phyloP scores from a whole-genome alignment of 176 grass and related monocot genomes.

The Canna indica region DNA sequence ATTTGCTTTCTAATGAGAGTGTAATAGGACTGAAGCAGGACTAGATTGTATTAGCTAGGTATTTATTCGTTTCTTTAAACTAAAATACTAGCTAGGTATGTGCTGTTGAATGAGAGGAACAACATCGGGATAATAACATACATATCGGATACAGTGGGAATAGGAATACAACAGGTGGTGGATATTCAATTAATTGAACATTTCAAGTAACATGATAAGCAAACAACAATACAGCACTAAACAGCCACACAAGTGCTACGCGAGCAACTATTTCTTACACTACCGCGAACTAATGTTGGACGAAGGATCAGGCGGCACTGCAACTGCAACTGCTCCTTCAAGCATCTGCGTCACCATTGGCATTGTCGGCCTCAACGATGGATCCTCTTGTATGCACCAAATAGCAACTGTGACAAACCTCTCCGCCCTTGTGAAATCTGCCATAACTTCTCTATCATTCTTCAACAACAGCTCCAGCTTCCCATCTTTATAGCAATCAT shows the following conservation, averaged over 20 bases:
- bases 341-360: conserved; percentile 30
- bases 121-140: no score
- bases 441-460: conserved; percentile 19
- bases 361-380: conserved; percentile 34
- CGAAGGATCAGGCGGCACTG: conserved; percentile 28
- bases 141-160: no score
- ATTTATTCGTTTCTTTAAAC: no score
- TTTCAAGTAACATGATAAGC: no score
- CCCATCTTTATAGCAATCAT: conserved; percentile 6
- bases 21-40: no score
- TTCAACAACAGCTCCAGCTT: conserved; percentile 4
- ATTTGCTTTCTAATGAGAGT: no score
- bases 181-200: no score
- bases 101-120: no score
- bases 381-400: conserved; percentile 60
- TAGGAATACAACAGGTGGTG: no score
- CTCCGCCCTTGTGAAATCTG: conserved; percentile 17
- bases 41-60: no score
- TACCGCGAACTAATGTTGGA: not conserved
- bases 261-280: not conserved
- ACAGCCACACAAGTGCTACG: not conserved
- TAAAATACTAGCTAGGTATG: no score
- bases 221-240: not conserved
- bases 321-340: conserved; percentile 6
- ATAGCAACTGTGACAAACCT: conserved; percentile 35